These are phyloP conservation scores for Fusarium scirpi DNA, from an alignment of 2,329 filamentous ascomycete species.

Conservation along the genomic window DNA sequence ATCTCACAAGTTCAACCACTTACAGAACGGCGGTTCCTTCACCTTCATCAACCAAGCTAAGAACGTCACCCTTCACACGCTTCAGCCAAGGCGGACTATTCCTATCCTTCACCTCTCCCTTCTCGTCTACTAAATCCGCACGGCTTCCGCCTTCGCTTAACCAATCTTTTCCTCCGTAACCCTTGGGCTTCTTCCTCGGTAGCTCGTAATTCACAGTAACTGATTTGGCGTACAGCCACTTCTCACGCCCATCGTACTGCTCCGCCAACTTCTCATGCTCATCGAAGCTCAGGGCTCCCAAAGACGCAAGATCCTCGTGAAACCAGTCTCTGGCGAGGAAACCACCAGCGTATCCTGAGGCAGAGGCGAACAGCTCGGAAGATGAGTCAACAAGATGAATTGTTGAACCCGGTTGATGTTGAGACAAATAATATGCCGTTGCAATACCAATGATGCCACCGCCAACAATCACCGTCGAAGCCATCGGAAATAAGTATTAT, in stretches of 20 bases:
- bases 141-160: slow-evolving; percentile 72
- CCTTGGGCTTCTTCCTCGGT: slow-evolving; percentile 53
- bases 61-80: slow-evolving; percentile 62
- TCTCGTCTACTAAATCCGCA: slow-evolving; percentile 59
- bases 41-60: slow-evolving; percentile 72
- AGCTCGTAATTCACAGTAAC: slow-evolving; percentile 66
- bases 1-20: slow-evolving; percentile 47
- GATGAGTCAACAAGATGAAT: slow-evolving; percentile 63
- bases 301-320: slow-evolving; percentile 63
- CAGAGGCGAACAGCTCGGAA: slow-evolving; percentile 74
- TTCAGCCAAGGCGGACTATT: slow-evolving; percentile 49
- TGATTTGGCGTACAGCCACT: slow-evolving; percentile 65
- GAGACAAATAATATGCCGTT: slow-evolving; percentile 78
- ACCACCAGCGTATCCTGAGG: slow-evolving; percentile 79
- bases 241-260: slow-evolving; percentile 65
- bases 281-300: slow-evolving; percentile 76
- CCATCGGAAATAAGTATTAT: slow-evolving; percentile 47
- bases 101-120: slow-evolving; percentile 48
- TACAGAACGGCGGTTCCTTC: slow-evolving; percentile 74
- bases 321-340: slow-evolving; percentile 84
- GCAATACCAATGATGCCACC: slow-evolving; percentile 77
- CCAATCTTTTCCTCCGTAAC: slow-evolving; percentile 71
- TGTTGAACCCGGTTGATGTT: slow-evolving; percentile 55
- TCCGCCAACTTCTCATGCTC: slow-evolving; percentile 75
- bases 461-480: slow-evolving; percentile 74